Evolutionary conservation across 2,329 filamentous ascomycete species (phyloP).

Genomic region (Mycosphaerella sp.): DNA sequence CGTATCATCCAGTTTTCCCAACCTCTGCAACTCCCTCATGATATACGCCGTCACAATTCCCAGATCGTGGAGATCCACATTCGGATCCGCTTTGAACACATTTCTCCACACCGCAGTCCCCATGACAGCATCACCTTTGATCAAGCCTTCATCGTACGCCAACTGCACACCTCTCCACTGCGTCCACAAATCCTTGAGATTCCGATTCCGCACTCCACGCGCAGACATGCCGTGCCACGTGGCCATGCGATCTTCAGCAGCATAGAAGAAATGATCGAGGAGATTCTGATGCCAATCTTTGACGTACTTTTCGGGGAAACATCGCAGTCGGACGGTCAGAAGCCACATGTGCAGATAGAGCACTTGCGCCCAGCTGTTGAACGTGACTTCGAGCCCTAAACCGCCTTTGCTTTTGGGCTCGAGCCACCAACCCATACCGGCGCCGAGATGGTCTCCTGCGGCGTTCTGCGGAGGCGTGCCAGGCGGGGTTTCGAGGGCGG

Average conservation of each 20-base stretch:
- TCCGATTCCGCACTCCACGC: constrained; percentile 52
- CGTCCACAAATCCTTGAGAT: constrained; percentile 79
- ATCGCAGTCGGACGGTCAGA: constrained; percentile 73
- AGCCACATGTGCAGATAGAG: constrained; percentile 97
- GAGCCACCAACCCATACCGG: constrained; percentile 73
- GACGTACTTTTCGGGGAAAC: constrained; percentile 63
- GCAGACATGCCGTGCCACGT: constrained; percentile 64
- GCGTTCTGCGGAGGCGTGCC: constrained; percentile 63
- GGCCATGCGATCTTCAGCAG: constrained; percentile 77
- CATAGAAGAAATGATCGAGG: constrained; percentile 91
- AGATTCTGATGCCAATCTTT: constrained; percentile 81
- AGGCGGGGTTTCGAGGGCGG: constrained; percentile 55
- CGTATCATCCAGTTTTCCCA: constrained; percentile 51
- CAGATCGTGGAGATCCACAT: constrained; percentile 56
- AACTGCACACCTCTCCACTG: constrained; percentile 86
- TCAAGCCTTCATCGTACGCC: constrained; percentile 76
- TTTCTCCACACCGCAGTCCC: constrained; percentile 89
- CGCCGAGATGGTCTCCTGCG: constrained; percentile 76
- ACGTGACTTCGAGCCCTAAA: constrained; percentile 74
- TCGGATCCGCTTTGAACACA: constrained; percentile 68
- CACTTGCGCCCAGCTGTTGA: constrained; percentile 92
- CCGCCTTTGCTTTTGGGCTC: constrained; percentile 38
- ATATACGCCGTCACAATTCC: constrained; percentile 60
- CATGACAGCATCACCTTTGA: constrained; percentile 69
- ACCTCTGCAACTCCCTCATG: constrained; percentile 49